Evolutionary conservation across 805 yeast species (phyloP), one percentile per base, ranked within the genome.

Genomic region (Metschnikowia colocasiae): DNA sequence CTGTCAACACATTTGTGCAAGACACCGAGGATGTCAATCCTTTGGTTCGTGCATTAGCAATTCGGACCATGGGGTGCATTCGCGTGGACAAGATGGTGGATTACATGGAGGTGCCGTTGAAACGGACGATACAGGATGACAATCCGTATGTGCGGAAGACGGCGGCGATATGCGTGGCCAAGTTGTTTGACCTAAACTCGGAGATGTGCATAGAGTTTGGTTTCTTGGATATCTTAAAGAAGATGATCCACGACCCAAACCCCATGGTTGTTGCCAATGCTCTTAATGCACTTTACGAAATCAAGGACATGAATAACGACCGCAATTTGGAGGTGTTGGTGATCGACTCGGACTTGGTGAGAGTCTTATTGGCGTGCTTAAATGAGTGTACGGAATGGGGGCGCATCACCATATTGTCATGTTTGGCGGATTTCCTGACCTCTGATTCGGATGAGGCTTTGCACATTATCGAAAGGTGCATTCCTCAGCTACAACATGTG

Each of bases 301-400:
- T 94, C 54, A 81, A 80, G 59, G 85, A 81, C 49, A 70, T 82
- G 64, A 85, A 82, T 53, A 79, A 79, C 6, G 74, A 72, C 43
- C 75, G 78, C 22, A 52, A 59, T 18, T 59, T 68, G 42, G 54
- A 62, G 22, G 60, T 78, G 8, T 59, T 74, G 41, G 61, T 59
- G 5, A 63, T 79, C 13, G 68, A 73, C 51, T 58, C 61, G 37
- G 74, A 61, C 45, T 70, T 64, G 59, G 73, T 82, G 43, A 73
- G 78, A 47, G 86, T 83, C 63, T 76, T 94, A 51, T 72, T 94
- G 51, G 73, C 82, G 56, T 95, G 97, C 12, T 74, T 94, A 54
- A 92, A 92, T 65, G 99, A 94, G 69, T 92, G 98, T 69, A 91
- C 98, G 0, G 99, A 94, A 69, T 94, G 99, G 99, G 99, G 99